Conservation (phyloP, 352 stramenopile species). For the Pythium aristosporum region DNA sequence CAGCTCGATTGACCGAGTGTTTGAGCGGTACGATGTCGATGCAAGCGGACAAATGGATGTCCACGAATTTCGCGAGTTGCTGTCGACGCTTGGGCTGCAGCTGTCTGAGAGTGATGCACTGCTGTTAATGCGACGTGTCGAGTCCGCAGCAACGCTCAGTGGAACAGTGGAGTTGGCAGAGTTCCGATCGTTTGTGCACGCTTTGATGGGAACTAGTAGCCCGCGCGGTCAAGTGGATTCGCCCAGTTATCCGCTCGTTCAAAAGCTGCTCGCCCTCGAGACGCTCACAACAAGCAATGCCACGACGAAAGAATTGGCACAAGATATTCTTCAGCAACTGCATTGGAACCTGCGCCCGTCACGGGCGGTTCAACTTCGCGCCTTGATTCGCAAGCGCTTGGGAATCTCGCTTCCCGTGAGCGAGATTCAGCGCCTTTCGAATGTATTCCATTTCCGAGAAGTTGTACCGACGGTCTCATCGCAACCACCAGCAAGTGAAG, state of each 20-base stretch:
- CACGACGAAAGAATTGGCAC: conserved; percentile 4
- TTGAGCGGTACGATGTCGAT: conserved; percentile 54
- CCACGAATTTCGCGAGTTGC: conserved; percentile 47
- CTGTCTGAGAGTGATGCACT: conserved; percentile 33
- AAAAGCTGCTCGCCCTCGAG: conserved; percentile 5
- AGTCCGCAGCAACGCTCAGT: conserved; percentile 17
- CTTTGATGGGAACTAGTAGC: conserved; percentile 2
- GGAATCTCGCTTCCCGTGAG: conserved; percentile 28
- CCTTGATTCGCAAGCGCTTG: conserved; percentile 30
- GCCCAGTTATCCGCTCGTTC: background rate
- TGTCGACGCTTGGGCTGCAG: conserved; percentile 45
- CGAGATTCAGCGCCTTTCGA: conserved; percentile 41
- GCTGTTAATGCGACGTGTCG: conserved; percentile 53
- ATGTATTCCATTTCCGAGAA: conserved; percentile 46
- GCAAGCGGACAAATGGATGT: conserved; percentile 56
- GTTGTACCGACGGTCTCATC: conserved; percentile 14
- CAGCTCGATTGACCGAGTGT: conserved; percentile 39
- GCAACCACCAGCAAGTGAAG: background rate
- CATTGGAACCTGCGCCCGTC: conserved; percentile 42
- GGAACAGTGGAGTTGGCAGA: conserved; percentile 27
- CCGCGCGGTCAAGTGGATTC: background rate
- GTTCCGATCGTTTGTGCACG: conserved; percentile 33
- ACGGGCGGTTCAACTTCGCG: conserved; percentile 29
- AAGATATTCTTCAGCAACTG: conserved; percentile 42
- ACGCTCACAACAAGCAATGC: background rate